These are phyloP conservation scores for Aspergillus brunneoviolaceus DNA, from an alignment of 2,329 filamentous ascomycete genomes.

Conservation along the genomic window DNA sequence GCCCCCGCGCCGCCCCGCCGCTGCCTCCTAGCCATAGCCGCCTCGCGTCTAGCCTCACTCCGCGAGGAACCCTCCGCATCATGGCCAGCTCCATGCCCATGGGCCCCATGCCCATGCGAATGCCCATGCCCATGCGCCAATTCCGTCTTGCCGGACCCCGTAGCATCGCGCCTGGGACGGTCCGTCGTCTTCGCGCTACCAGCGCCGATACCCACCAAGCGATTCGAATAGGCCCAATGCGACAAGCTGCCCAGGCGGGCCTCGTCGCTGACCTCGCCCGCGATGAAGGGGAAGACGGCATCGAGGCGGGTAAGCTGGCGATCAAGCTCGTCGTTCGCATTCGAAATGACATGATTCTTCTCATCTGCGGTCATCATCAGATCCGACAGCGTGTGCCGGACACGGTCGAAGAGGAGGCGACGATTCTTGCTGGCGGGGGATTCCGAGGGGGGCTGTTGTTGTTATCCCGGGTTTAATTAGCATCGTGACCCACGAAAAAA, in stretches of 20 bases:
- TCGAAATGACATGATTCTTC: slow-evolving; percentile 94
- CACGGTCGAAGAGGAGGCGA: slow-evolving; percentile 73
- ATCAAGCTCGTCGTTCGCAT: slow-evolving; percentile 84
- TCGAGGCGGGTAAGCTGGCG: slow-evolving; percentile 83
- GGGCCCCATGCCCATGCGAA: background rate
- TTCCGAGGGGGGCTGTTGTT: slow-evolving; percentile 29
- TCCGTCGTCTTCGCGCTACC: slow-evolving; percentile 60
- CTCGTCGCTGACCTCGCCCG: slow-evolving; percentile 89
- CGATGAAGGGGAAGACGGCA: slow-evolving; percentile 81
- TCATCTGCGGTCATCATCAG: slow-evolving; percentile 91
- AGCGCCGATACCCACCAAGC: slow-evolving; percentile 44
- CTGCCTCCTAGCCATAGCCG: slow-evolving; percentile 72
- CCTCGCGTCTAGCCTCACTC: slow-evolving; percentile 81
- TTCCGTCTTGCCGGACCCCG: slow-evolving; percentile 62
- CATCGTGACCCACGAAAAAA: too few species aligned
- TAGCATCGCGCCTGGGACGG: slow-evolving; percentile 74
- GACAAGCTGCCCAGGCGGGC: slow-evolving; percentile 86
- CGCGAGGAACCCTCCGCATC: slow-evolving; percentile 81
- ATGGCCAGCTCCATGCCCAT: slow-evolving; percentile 49
- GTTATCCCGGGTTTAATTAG: too few species aligned
- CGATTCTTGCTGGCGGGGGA: slow-evolving; percentile 39
- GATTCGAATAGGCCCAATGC: slow-evolving; percentile 94
- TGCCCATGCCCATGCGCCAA: slow-evolving; percentile 55
- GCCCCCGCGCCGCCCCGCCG: slow-evolving; percentile 74
- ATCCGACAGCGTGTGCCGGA: slow-evolving; percentile 74